phyloP scores from a whole-genome alignment of 176 grass and related monocot species.

The Oryza longistaminata region DNA sequence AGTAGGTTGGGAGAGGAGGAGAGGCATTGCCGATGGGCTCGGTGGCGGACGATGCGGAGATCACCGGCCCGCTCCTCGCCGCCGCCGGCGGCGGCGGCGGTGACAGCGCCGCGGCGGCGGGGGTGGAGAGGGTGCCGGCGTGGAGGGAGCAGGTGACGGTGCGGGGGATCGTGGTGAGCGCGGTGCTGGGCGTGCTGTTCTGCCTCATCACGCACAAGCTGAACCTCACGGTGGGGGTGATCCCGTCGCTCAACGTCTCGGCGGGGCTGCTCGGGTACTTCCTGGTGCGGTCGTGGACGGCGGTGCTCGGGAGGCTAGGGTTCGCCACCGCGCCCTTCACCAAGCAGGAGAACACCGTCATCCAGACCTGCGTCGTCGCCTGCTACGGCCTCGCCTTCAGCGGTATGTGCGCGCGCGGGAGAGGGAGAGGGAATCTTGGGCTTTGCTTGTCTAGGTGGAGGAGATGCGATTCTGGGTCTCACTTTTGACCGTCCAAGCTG shows the following conservation, averaged over 20 bases:
- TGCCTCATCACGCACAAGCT: constrained; percentile 89
- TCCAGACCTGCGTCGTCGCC: constrained; percentile 85
- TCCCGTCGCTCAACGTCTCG: constrained; percentile 75
- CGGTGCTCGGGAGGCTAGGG: constrained; percentile 38
- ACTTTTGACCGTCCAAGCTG: background rate
- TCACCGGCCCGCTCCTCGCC: constrained; percentile 43
- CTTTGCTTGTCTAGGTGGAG: constrained; percentile 20
- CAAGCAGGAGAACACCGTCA: constrained; percentile 94
- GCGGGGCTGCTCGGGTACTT: constrained; percentile 77
- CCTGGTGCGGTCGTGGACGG: constrained; percentile 67
- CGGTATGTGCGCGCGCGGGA: constrained; percentile 35
- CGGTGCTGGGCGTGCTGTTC: constrained; percentile 63
- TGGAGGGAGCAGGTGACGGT: constrained; percentile 74
- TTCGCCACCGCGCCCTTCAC: constrained; percentile 65
- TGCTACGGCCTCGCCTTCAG: constrained; percentile 81
- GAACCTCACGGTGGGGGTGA: constrained; percentile 75
- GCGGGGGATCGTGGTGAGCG: constrained; percentile 59
- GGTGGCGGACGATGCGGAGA: constrained; percentile 32
- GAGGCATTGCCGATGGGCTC: constrained; percentile 44
- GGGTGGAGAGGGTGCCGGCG: constrained; percentile 49
- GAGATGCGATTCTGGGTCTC: constrained; percentile 25
- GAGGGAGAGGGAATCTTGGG: background rate
- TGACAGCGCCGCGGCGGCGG: background rate
- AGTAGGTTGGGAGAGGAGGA: background rate
- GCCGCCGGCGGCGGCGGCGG: constrained; percentile 4